Percentiles rank a stretch among this genome's conserved stretches.
Conservation (phyloP, 202 grass and related monocot species). For the Eragrostis tef region DNA sequence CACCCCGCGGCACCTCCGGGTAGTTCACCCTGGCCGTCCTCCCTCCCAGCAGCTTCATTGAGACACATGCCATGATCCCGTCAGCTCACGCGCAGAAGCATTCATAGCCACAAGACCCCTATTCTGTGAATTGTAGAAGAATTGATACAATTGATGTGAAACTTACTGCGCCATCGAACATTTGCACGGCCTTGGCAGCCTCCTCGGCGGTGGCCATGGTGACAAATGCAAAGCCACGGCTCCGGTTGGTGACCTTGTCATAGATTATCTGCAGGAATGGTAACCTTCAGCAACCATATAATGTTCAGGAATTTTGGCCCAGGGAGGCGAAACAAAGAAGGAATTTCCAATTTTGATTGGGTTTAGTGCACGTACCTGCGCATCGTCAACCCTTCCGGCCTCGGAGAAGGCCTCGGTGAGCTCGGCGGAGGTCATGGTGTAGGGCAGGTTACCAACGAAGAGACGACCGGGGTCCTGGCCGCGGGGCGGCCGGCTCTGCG, state of each 20-base stretch:
- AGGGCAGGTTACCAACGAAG: constrained; percentile 87
- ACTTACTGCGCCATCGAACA: constrained; percentile 89
- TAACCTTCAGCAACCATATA: background rate
- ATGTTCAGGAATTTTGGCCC: background rate
- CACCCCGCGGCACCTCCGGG: constrained; percentile 87
- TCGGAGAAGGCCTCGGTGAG: constrained; percentile 64
- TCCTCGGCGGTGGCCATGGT: constrained; percentile 77
- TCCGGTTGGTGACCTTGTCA: constrained; percentile 76
- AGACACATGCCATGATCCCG: constrained; percentile 1
- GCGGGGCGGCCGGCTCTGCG: constrained; percentile 38
- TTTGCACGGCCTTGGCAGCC: constrained; percentile 68
- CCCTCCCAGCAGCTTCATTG: constrained; percentile 66
- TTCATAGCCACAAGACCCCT: background rate
- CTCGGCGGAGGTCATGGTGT: constrained; percentile 64
- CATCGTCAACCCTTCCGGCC: constrained; percentile 70
- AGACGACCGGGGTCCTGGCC: constrained; percentile 67
- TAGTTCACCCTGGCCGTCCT: constrained; percentile 81
- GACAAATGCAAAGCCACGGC: constrained; percentile 87
- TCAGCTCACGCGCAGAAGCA: constrained; percentile 14
- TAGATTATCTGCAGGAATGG: constrained; percentile 63
- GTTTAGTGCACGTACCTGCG: constrained; percentile 52
- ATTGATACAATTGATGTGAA: background rate
- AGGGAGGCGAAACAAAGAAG: background rate
- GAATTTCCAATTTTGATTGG: background rate
- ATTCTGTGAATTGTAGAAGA: background rate